phyloP scores from a whole-genome alignment of 768 basidiomycete genomes.

The Leccinum arenicola region DNA sequence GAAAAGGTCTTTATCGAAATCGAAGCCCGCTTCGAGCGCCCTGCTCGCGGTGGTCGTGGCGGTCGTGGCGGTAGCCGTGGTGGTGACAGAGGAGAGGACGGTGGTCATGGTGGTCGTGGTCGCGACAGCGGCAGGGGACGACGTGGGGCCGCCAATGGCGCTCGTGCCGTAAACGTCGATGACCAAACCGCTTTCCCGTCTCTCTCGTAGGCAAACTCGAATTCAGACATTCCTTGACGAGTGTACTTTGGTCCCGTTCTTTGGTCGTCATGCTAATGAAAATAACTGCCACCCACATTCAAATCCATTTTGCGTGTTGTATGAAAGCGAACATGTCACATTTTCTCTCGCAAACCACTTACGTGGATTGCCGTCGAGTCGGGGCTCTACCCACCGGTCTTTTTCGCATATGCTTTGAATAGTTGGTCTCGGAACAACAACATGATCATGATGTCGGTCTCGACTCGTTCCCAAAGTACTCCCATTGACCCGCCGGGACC shows the following conservation, averaged over 20 bases:
- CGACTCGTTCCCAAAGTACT: constrained; percentile 64
- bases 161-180: constrained; percentile 61
- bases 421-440: neutral
- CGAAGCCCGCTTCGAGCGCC: constrained; percentile 85
- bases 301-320: constrained; percentile 11
- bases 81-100: constrained; percentile 47
- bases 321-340: neutral
- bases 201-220: constrained; percentile 46
- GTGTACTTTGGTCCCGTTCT: constrained; percentile 4
- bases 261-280: constrained; percentile 10
- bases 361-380: neutral
- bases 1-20: constrained; percentile 93
- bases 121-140: constrained; percentile 37
- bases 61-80: constrained; percentile 29
- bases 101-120: constrained; percentile 43
- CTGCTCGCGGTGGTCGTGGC: constrained; percentile 62
- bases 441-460: constrained; percentile 35
- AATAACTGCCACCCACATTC: constrained; percentile 10
- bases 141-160: constrained; percentile 41
- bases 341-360: too few species aligned
- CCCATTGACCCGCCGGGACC: constrained; percentile 83
- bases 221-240: constrained; percentile 6
- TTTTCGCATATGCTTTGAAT: constrained; percentile 1
- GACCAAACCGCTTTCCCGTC: constrained; percentile 91
- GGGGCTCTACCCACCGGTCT: constrained; percentile 11